Evolutionary conservation across 495 filamentous ascomycete species (phyloP), one percentile per base, ranked within the genome.

Genomic region (Glarea lozoyensis): DNA sequence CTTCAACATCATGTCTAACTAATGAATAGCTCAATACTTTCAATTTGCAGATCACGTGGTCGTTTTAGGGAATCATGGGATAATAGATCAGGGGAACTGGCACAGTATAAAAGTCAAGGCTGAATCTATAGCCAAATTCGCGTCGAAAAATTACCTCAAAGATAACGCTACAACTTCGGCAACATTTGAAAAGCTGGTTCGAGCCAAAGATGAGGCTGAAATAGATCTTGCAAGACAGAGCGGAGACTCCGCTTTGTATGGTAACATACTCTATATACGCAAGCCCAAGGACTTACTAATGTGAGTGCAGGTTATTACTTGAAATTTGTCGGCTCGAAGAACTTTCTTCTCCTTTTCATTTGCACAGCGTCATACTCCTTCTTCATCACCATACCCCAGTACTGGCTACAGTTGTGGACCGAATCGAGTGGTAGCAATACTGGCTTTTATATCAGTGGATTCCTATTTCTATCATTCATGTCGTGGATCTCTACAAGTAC

Each of bases 241-340:
- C 1, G 76, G 76, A 4, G 76, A 82, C 44, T 46, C 70, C 0
- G 56, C 71, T 1, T 64, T 80, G 30, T 82, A 82, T 53, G 22
- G 60, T 65, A 53, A 34, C 40, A n/a, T 12, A 18, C 16, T 37
- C 2, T 13, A 15, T 21, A 7, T 22, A 38, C 11, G 23, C 10
- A 37, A 23, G 46, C 3, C 40, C 35, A 37, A 21, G n/a, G n/a
- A 31, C 35, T 2, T 11, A 19, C 18, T 46, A 52, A 49, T 53
- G 19, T 25, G 7, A n/a, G 11, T 13, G 2, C 1, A 69, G 66
- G 60, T 0, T 83, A 80, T 50, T 84, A 83, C 41, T 55, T 78
- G 17, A 54, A 58, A 7, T 67, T 65, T 5, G 67, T 75, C 18
- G 78, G 78, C 0, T 58, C 66, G 2, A 39, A 49, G 0, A 73